Evolutionary conservation across 768 basidiomycete genomes (phyloP), one percentile per base, ranked within the genome.

Genomic region (Hortiboletus flavorubellus): DNA sequence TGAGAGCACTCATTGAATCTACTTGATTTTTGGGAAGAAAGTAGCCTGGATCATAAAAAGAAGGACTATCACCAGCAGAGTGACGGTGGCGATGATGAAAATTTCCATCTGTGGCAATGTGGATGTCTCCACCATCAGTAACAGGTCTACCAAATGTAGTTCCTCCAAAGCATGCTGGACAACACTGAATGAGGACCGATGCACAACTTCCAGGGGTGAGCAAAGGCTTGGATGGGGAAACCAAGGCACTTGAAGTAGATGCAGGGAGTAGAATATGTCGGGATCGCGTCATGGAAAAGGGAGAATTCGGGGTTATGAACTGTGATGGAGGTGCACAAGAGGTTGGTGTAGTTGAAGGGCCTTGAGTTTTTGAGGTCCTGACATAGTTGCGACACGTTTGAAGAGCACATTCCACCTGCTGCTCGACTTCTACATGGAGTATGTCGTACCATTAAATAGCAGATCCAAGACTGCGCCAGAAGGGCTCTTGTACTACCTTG

Each of bases 1-100:
- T 33, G 11, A 10, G 8, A 33, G 33, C 8, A 9, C 33, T 9
- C 7, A 33, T 33, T 33, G 8, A 9, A 33, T 33, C 33, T 9
- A 33, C 33, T 11, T 8, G 33, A 9, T 11, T 9, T 33, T 35
- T 35, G 12, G 34, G 11, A 12, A 35, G 34, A 12, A 35, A 63
- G 41, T 71, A 71, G 4, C 54, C 39, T 0, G 72, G 69, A 0
- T 72, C 58, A 29, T 75, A 70, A 26, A 73, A 73, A 5, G 46
- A 23, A 0, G 72, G 69, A 29, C 70, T 64, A 42, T 76, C 65
- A 5, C 73, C 74, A 0, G 66, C 70, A 4, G 54, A 46, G 1
- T 45, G n/a, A 2, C 64, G 46, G 49, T 79, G 76, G 0, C 67
- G 58, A 51, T 78, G 73, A 45, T 74, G 70, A 54, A 77, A 77